phyloP scores from a whole-genome alignment of 148 eudicot genomes.

The Arctostaphylos glauca region DNA sequence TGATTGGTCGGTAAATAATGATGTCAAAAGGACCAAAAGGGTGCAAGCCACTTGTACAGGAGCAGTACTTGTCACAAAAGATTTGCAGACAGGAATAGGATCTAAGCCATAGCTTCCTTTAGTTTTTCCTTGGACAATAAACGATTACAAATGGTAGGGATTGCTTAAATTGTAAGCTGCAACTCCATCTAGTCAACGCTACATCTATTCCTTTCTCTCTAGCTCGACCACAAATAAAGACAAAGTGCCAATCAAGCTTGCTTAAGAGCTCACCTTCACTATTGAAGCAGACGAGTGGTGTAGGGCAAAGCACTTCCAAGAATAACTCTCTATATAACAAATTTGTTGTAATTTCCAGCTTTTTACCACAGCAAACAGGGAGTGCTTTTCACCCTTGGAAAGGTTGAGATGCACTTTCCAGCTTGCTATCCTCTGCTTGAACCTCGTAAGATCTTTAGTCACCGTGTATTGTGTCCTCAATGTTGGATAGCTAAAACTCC shows the following conservation, averaged over 20 bases:
- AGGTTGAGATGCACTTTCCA: not conserved
- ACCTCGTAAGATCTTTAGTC: not conserved
- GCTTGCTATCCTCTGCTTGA: not conserved
- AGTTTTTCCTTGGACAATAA: not conserved
- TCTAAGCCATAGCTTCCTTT: not conserved
- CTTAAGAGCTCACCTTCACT: not conserved
- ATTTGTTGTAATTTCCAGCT: not conserved
- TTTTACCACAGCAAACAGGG: not conserved
- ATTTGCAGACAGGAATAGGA: not conserved
- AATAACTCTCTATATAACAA: not conserved
- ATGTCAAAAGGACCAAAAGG: not conserved
- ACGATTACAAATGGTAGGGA: not conserved
- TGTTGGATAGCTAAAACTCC: not conserved
- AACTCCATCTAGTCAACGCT: not conserved
- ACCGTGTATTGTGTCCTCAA: not conserved
- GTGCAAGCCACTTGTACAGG: not conserved
- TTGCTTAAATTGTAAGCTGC: not conserved
- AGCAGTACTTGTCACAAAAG: not conserved
- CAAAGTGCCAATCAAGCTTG: not conserved
- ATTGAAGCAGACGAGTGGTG: not conserved
- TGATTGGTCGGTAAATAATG: not conserved
- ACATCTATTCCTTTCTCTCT: not conserved
- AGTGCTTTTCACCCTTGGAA: not conserved
- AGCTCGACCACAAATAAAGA: not conserved
- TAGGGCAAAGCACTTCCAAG: not conserved